phyloP scores from a whole-genome alignment of 768 basidiomycete genomes.

The Boletus rubescentipes region DNA sequence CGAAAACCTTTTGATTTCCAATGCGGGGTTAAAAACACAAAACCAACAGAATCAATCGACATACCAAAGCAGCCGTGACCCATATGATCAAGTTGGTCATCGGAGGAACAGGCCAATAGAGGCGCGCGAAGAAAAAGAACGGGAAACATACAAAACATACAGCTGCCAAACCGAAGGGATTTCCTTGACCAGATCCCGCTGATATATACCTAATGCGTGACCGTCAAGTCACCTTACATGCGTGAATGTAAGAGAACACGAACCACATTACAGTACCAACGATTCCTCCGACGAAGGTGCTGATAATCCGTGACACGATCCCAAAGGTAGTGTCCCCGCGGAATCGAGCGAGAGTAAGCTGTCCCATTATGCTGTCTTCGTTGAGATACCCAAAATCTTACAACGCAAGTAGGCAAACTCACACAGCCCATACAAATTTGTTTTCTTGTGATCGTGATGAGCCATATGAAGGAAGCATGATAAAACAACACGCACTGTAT shows the following conservation, averaged over 20 bases:
- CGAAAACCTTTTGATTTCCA: slow-evolving; percentile 49
- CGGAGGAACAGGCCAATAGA: slow-evolving; percentile 73
- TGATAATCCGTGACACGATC: slow-evolving; percentile 55
- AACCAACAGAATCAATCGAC: slow-evolving; percentile 11
- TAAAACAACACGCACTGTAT: slow-evolving; percentile 45
- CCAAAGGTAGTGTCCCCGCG: slow-evolving; percentile 75
- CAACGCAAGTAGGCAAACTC: slow-evolving; percentile 17
- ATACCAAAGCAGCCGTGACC: slow-evolving; percentile 59
- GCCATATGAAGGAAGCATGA: slow-evolving; percentile 1
- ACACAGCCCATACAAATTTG: slow-evolving; percentile 73
- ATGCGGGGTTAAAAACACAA: neutral
- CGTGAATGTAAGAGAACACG: slow-evolving; percentile 13
- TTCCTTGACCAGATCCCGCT: slow-evolving; percentile 55
- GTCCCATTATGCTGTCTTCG: slow-evolving; percentile 63
- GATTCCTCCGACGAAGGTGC: slow-evolving; percentile 65
- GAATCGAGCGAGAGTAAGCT: slow-evolving; percentile 68
- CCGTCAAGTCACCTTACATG: neutral
- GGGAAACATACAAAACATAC: slow-evolving; percentile 69
- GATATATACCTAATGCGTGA: slow-evolving; percentile 59
- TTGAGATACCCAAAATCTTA: neutral
- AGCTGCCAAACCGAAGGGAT: slow-evolving; percentile 66
- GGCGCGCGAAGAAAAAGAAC: slow-evolving; percentile 52
- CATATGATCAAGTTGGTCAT: slow-evolving; percentile 72
- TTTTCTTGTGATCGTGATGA: slow-evolving; percentile 42
- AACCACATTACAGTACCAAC: slow-evolving; percentile 69